These are phyloP conservation scores for Chaetomiaceae sp. DNA, from an alignment of 2,329 filamentous ascomycete genomes.

Conservation along the genomic window DNA sequence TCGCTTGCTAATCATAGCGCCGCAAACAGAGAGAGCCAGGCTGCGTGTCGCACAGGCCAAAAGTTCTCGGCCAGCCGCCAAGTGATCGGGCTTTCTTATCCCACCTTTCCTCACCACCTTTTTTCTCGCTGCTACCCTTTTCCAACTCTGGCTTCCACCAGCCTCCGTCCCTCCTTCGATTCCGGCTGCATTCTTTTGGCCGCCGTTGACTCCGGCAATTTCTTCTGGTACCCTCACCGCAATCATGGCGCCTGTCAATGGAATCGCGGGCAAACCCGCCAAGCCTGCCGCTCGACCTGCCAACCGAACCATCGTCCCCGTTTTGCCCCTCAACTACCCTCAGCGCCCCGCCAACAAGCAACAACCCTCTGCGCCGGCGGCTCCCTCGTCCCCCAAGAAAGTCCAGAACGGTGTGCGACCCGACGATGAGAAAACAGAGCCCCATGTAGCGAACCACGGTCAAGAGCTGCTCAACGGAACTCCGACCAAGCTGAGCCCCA, in stretches of 20 bases:
- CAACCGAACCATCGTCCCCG: conserved; percentile 22
- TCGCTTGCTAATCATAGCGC: conserved; percentile 11
- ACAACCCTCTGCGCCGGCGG: conserved; percentile 7
- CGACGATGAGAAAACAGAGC: background rate
- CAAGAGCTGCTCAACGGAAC: conserved; percentile 2
- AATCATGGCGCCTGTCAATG: conserved; percentile 26
- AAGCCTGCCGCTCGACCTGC: conserved; percentile 19
- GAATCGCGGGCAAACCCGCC: conserved; percentile 21
- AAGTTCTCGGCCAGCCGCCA: conserved; percentile 14
- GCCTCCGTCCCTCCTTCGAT: background rate
- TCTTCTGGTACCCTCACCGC: background rate
- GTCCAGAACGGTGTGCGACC: conserved; percentile 5
- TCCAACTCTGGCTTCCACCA: background rate
- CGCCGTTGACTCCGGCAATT: background rate
- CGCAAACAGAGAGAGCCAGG: conserved; percentile 22
- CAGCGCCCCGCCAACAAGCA: conserved; percentile 23
- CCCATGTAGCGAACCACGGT: background rate
- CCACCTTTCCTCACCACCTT: conserved; percentile 8
- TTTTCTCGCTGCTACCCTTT: background rate
- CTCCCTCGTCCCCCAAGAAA: conserved; percentile 6
- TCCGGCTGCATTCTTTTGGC: background rate
- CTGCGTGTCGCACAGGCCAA: conserved; percentile 21
- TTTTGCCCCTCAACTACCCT: conserved; percentile 26
- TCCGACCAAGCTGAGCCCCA: background rate
- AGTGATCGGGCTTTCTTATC: conserved; percentile 18